phyloP scores from a whole-genome alignment of 1,139 yeast genomes.

The Kluyveromyces marxianus region DNA sequence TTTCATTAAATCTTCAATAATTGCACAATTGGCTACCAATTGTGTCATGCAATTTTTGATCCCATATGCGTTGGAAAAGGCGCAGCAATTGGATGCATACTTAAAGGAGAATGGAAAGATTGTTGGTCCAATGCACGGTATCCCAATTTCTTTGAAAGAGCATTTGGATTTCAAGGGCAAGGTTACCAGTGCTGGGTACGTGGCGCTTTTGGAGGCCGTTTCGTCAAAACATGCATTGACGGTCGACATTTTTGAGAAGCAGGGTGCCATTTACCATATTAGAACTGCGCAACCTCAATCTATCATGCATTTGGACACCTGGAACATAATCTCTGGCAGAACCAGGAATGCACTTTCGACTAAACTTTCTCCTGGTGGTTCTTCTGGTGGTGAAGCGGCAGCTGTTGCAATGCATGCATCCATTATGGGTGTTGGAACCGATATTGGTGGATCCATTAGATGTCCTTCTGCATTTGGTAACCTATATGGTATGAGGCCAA shows the following conservation, averaged over 20 bases:
- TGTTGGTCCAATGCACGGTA: constrained; percentile 57
- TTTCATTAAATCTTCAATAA: constrained; percentile 36
- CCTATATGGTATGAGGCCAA: constrained; percentile 46
- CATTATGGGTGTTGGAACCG: constrained; percentile 63
- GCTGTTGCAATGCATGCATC: constrained; percentile 59
- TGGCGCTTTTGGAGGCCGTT: constrained; percentile 29
- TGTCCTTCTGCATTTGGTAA: constrained; percentile 51
- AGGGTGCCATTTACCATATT: constrained; percentile 50
- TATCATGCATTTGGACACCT: constrained; percentile 47
- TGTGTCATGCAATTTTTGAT: constrained; percentile 39
- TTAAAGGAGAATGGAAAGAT: constrained; percentile 31
- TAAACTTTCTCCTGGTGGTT: constrained; percentile 45
- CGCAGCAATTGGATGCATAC: constrained; percentile 40
- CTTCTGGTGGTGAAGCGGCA: constrained; percentile 74
- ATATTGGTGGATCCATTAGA: constrained; percentile 62
- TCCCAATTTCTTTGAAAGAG: constrained; percentile 57
- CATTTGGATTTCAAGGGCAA: constrained; percentile 42
- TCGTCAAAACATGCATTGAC: constrained; percentile 28
- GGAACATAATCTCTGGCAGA: constrained; percentile 40
- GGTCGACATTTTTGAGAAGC: constrained; percentile 35
- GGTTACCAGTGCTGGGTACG: constrained; percentile 34
- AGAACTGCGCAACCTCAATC: constrained; percentile 56
- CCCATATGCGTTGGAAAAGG: constrained; percentile 36
- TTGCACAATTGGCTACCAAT: constrained; percentile 47
- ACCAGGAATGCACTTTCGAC: constrained; percentile 42